phyloP scores from a whole-genome alignment of 2,329 filamentous ascomycete genomes.

The Hypoxylon sp. region DNA sequence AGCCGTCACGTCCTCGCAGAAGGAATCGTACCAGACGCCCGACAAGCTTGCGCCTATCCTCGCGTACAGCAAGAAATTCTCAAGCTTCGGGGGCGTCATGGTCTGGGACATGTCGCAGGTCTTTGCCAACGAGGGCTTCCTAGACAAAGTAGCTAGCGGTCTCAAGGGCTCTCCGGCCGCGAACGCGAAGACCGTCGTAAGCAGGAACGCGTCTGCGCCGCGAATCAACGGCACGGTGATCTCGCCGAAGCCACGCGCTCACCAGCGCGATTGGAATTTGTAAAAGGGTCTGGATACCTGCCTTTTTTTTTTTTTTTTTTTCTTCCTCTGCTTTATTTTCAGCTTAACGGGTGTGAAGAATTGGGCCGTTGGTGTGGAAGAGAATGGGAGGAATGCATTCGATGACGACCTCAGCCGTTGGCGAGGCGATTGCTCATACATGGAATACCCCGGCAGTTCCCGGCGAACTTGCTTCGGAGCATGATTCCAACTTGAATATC shows the following conservation, averaged over 20 bases:
- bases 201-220: neutral
- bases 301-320: neutral
- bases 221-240: neutral
- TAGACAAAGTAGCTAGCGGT: slow-evolving; percentile 56
- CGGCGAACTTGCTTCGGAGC: neutral
- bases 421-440: neutral
- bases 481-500: slow-evolving; percentile 1
- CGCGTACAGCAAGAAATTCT: slow-evolving; percentile 63
- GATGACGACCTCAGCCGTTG: neutral
- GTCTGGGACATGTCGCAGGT: slow-evolving; percentile 75
- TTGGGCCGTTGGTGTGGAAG: neutral
- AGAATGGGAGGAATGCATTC: neutral
- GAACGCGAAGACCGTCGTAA: slow-evolving; percentile 12
- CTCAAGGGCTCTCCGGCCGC: slow-evolving; percentile 24
- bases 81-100: slow-evolving; percentile 74
- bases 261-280: slow-evolving; percentile 30
- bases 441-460: neutral
- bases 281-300: neutral
- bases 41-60: slow-evolving; percentile 62
- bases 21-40: slow-evolving; percentile 58
- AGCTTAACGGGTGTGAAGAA: neutral
- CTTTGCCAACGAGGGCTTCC: slow-evolving; percentile 66
- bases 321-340: neutral
- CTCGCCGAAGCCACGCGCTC: slow-evolving; percentile 2
- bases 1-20: slow-evolving; percentile 61